Conservation (phyloP, 2,329 filamentous ascomycete genomes). For the Fusarium albidum region DNA sequence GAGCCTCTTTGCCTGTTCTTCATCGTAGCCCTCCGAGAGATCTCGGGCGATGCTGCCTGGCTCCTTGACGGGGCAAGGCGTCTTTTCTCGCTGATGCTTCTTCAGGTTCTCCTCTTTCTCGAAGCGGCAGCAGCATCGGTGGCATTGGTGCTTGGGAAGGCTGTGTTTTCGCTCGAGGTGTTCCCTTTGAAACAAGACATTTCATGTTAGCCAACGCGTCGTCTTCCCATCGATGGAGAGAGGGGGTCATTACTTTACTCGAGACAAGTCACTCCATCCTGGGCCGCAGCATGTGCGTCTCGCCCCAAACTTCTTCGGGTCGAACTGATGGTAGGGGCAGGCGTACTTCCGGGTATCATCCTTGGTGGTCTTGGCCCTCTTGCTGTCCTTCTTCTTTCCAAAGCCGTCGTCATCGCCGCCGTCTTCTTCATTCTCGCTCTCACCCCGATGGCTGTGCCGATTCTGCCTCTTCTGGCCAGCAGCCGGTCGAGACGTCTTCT, state of each 20-base stretch:
- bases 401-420: slow-evolving; percentile 15
- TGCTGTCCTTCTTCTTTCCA: slow-evolving; percentile 45
- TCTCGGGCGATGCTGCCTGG: slow-evolving; percentile 13
- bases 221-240: not conserved
- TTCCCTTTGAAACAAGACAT: slow-evolving; percentile 24
- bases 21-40: slow-evolving; percentile 34
- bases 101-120: slow-evolving; percentile 29
- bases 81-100: slow-evolving; percentile 29
- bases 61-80: slow-evolving; percentile 32
- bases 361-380: slow-evolving; percentile 48
- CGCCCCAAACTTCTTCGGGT: slow-evolving; percentile 39
- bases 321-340: slow-evolving; percentile 48
- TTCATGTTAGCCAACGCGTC: not conserved
- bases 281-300: slow-evolving; percentile 37
- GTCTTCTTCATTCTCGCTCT: slow-evolving; percentile 20
- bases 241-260: slow-evolving; percentile 35
- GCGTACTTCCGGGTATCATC: slow-evolving; percentile 43
- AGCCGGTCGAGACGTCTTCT: slow-evolving; percentile 1
- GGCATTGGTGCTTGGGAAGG: slow-evolving; percentile 31
- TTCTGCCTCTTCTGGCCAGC: slow-evolving; percentile 20
- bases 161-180: slow-evolving; percentile 35
- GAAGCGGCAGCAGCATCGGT: slow-evolving; percentile 31
- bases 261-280: slow-evolving; percentile 33
- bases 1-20: slow-evolving; percentile 32
- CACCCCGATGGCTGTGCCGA: slow-evolving; percentile 13